Base-by-base conservation (phyloP, 2,329 filamentous ascomycete genomes). In the Aschersonia sp. region DNA sequence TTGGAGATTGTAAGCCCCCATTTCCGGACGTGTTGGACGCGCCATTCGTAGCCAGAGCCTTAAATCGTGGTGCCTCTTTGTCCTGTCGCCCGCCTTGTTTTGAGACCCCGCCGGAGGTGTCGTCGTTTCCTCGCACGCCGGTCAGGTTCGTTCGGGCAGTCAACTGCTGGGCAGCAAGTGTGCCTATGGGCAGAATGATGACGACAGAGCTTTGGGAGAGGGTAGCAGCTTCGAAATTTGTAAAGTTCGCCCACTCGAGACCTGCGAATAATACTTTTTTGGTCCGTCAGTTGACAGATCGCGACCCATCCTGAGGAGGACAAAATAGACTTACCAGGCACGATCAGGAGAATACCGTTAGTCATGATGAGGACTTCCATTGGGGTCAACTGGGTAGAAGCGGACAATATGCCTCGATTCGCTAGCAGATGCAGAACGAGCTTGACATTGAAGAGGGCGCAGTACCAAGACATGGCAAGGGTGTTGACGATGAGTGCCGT, bases 351-450 rank as follows among this genome's bases (percentile, higher is more conserved):
- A 1, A 76, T 52, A 9, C 73, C 74, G 39, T 78, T 78, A 45
- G 72, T 73, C 54, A 76, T 71, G 46, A 76, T 65, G 30, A 78
- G 62, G 6, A 75, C 67, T 53, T 79, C 75, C 64, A 78, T 71
- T 5, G 72, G 67, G 0, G 61, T 71, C 40, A 78, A 55, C 0
- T 65, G 60, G 45, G 61, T 61, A 4, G 65, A 58, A 1, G 60
- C 61, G 1, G 68, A 67, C 1, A 78, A 61, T 6, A 78, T 57
- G 44, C 67, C 69, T 30, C 72, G 63, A 52, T 71, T 72, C 7
- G 60, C 57, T 42, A 66, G 58, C 50, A 78, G 64, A 55, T 78
- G 75, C 22, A 62, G 54, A 45, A 70, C 57, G 8, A 78, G 63
- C 48, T 75, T 70, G 48, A 66, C 52, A 56, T 75, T 75, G 62